Percentiles rank a stretch among this genome's conserved stretches.
These are phyloP conservation scores for Haematococcus sp. DNA, from an alignment of 139 green algal species.

Conservation along the genomic window DNA sequence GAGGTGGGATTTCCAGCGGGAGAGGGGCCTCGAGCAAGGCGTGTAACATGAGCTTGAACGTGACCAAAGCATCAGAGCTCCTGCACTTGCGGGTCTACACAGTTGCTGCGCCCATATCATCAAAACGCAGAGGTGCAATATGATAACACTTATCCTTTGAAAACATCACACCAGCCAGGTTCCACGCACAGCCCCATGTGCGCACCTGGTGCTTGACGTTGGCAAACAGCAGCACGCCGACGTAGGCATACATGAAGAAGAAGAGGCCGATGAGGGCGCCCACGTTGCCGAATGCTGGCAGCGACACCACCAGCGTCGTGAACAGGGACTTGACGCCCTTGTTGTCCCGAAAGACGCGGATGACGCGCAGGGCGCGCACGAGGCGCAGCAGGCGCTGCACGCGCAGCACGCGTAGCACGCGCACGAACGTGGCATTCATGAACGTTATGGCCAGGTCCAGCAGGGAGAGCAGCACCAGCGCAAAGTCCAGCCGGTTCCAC, in stretches of 20 bases:
- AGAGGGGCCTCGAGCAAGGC: too few species aligned
- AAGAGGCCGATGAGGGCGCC: conserved; percentile 68
- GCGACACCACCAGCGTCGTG: conserved; percentile 66
- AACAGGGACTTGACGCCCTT: conserved; percentile 55
- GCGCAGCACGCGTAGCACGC: conserved; percentile 40
- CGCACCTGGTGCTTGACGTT: conserved; percentile 29
- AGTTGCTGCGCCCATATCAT: too few species aligned
- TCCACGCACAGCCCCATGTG: background rate
- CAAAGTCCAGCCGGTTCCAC: conserved; percentile 59
- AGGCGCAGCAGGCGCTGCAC: conserved; percentile 66
- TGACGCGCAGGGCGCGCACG: conserved; percentile 41
- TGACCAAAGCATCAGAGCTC: too few species aligned
- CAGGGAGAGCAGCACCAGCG: conserved; percentile 31
- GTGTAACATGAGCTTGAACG: too few species aligned
- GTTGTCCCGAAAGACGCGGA: background rate
- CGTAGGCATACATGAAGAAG: conserved; percentile 81
- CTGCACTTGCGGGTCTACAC: too few species aligned
- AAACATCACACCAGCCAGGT: background rate
- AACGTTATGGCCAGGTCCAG: conserved; percentile 39
- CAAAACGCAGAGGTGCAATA: too few species aligned
- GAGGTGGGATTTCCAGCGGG: too few species aligned
- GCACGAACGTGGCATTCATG: conserved; percentile 28
- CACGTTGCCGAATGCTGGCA: conserved; percentile 78
- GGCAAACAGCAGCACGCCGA: conserved; percentile 54
- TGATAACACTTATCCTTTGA: too few species aligned